Conservation (phyloP, 441 rosid genomes). For the Euphorbia celastroides region DNA sequence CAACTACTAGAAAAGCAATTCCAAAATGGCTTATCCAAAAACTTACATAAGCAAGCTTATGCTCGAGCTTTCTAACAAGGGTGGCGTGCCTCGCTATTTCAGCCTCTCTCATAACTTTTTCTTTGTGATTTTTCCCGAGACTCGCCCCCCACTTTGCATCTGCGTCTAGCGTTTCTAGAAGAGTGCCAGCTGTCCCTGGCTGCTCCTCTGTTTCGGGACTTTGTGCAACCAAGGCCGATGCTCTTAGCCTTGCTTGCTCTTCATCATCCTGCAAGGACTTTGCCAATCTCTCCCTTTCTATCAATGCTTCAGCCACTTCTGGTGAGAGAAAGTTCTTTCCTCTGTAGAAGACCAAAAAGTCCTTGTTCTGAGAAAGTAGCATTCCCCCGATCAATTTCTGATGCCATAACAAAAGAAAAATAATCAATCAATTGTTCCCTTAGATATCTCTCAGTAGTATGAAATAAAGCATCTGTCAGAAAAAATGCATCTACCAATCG, state of each 20-base stretch:
- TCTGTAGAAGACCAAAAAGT: slow-evolving; percentile 88
- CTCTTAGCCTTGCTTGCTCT: slow-evolving; percentile 87
- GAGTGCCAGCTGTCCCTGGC: slow-evolving; percentile 67
- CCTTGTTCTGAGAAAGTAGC: slow-evolving; percentile 81
- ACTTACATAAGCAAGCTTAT: slow-evolving; percentile 74
- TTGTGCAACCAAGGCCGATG: slow-evolving; percentile 50
- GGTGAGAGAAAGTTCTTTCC: slow-evolving; percentile 79
- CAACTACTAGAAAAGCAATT: too few relatives aligned
- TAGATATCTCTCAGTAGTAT: slow-evolving; percentile 5
- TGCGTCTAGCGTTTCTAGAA: slow-evolving; percentile 83
- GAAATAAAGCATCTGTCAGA: too few relatives aligned
- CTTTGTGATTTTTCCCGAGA: slow-evolving; percentile 43
- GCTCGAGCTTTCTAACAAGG: slow-evolving; percentile 67
- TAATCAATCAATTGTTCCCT: slow-evolving; percentile 16
- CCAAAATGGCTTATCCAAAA: too few relatives aligned
- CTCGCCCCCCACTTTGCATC: slow-evolving; percentile 71
- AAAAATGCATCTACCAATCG: too few relatives aligned
- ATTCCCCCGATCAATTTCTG: slow-evolving; percentile 90
- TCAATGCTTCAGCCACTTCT: slow-evolving; percentile 67
- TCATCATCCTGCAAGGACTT: slow-evolving; percentile 76
- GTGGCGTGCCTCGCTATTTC: slow-evolving; percentile 58
- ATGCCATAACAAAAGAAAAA: slow-evolving; percentile 24
- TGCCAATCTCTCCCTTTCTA: slow-evolving; percentile 77
- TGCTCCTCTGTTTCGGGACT: slow-evolving; percentile 31
- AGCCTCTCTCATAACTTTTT: slow-evolving; percentile 58